A percentile compares a stretch with the other conserved stretches of the same genome.
Conservation (phyloP, 164 flowering plant species). For the Buxus sempervirens region DNA sequence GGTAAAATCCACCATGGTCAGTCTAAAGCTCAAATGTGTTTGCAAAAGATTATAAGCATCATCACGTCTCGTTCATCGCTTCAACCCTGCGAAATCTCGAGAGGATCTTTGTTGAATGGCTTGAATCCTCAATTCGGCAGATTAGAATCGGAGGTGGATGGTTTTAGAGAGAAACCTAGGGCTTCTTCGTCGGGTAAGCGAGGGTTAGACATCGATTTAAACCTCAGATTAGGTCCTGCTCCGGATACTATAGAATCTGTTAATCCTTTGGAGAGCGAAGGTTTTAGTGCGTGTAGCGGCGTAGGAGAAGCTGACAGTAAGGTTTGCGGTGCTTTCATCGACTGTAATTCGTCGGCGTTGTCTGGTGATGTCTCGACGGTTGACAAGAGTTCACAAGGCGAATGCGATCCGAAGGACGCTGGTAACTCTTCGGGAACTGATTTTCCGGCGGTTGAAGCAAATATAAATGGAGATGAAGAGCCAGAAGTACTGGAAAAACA, state of each 20-base stretch:
- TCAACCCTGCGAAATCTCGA: slow-evolving; percentile 2
- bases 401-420: slow-evolving; percentile 17
- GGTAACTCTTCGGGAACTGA: slow-evolving; percentile 7
- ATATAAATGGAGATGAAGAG: slow-evolving; percentile 14
- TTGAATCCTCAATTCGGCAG: slow-evolving; percentile 3
- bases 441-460: slow-evolving; percentile 1
- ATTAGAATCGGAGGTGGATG: background rate
- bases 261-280: background rate
- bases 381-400: slow-evolving; percentile 24
- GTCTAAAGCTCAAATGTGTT: slow-evolving; percentile 35
- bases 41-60: slow-evolving; percentile 33
- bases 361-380: slow-evolving; percentile 11
- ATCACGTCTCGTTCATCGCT: slow-evolving; percentile 21
- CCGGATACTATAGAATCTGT: slow-evolving; percentile 9
- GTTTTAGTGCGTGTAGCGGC: slow-evolving; percentile 24
- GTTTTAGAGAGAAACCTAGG: slow-evolving; percentile 5
- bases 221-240: slow-evolving; percentile 26
- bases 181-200: slow-evolving; percentile 1
- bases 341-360: slow-evolving; percentile 7
- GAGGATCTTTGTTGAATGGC: background rate
- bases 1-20: slow-evolving; percentile 9
- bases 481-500: slow-evolving; percentile 5
- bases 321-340: slow-evolving; percentile 2
- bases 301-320: slow-evolving; percentile 12
- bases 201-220: slow-evolving; percentile 34